Evolutionary conservation across 768 basidiomycete species (phyloP).

Genomic region (Lentinula boryana): DNA sequence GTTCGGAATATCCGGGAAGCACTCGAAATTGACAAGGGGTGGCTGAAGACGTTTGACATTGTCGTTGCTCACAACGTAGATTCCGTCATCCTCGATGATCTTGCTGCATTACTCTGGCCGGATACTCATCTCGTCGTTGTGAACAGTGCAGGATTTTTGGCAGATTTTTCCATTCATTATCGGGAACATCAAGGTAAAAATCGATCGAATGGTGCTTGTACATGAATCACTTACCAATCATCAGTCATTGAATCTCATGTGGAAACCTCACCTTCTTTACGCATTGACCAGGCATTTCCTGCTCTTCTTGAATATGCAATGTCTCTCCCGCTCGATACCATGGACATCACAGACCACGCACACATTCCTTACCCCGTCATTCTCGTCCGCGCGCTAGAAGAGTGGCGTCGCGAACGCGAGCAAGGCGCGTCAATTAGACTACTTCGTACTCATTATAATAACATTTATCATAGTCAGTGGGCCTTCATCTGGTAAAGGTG

Average conservation of each 20-base stretch:
- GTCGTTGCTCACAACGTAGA: conserved; percentile 83
- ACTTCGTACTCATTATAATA: not conserved
- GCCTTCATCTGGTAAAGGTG: conserved; percentile 8
- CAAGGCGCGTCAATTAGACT: conserved; percentile 20
- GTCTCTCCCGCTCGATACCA: conserved; percentile 62
- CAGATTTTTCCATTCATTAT: conserved; percentile 84
- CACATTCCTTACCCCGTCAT: conserved; percentile 91
- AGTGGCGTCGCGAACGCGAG: conserved; percentile 53
- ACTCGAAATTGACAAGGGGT: conserved; percentile 47
- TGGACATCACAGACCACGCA: conserved; percentile 86
- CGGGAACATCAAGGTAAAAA: conserved; percentile 78
- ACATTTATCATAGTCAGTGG: not conserved
- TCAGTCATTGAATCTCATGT: conserved; percentile 88
- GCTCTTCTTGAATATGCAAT: conserved; percentile 68
- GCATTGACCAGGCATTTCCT: conserved; percentile 87
- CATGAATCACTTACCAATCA: not conserved
- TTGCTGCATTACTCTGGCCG: conserved; percentile 67
- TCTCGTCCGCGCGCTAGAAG: conserved; percentile 74
- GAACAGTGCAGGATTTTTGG: conserved; percentile 84
- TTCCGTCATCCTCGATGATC: conserved; percentile 42
- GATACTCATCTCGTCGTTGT: conserved; percentile 71
- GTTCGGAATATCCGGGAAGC: conserved; percentile 49
- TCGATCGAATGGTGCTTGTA: not conserved
- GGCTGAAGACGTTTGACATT: conserved; percentile 62
- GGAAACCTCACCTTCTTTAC: conserved; percentile 66